Evolutionary conservation across 148 eudicot species (phyloP).

Genomic region (Diospyros kaki): DNA sequence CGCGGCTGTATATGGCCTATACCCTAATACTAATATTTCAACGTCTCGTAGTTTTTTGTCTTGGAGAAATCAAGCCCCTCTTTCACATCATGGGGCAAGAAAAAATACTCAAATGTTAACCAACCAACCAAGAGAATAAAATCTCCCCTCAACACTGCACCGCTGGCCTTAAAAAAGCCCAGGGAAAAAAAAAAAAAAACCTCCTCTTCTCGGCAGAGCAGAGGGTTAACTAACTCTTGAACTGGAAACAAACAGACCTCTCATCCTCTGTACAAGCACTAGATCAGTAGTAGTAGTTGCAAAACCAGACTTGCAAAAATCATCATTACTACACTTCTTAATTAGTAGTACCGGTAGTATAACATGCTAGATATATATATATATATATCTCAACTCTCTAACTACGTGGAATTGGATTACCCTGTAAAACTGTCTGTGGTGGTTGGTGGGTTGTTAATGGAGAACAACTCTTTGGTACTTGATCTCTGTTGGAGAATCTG

Average conservation of each 20-base stretch:
- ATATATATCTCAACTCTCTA: background rate
- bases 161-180: background rate
- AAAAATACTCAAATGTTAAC: background rate
- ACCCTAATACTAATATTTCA: background rate
- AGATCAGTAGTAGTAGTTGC: background rate
- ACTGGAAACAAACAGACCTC: no score
- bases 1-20: no score
- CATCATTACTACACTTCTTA: no score
- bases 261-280: conserved; percentile 15
- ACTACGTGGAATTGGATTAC: background rate
- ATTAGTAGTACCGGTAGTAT: background rate
- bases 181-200: background rate
- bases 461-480: conserved; percentile 38
- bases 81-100: background rate
- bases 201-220: background rate
- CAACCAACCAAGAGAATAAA: conserved; percentile 8
- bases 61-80: conserved; percentile 6
- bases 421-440: background rate
- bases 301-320: no score
- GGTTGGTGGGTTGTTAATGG: conserved; percentile 8
- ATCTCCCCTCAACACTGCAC: background rate
- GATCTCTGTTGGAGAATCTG: conserved; percentile 24
- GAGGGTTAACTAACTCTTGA: no score
- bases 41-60: background rate
- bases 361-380: conserved; percentile 8